A percentile compares a stretch with the other conserved stretches of the same genome.
Evolutionary conservation across 2,329 filamentous ascomycete genomes (phyloP).

Genomic region (Colletotrichum sp.): DNA sequence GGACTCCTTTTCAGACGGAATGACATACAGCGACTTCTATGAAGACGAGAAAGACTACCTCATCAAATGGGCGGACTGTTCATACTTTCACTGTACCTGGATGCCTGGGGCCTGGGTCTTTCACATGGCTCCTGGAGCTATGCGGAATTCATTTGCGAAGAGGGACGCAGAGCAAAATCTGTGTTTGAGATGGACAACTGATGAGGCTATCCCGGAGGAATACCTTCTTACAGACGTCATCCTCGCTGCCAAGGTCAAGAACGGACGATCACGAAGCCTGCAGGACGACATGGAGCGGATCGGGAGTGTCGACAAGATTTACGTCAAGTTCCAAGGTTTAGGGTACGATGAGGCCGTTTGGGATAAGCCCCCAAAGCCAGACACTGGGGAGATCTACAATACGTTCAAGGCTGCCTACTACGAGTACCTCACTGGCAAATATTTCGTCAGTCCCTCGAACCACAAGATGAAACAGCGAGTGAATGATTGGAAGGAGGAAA

Average conservation of each 20-base stretch:
- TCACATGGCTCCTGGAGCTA: slow-evolving; percentile 66
- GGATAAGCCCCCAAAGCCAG: slow-evolving; percentile 77
- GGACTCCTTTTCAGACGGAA: slow-evolving; percentile 56
- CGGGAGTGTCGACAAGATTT: slow-evolving; percentile 73
- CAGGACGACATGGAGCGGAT: slow-evolving; percentile 76
- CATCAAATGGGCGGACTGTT: slow-evolving; percentile 82
- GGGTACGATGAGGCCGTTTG: slow-evolving; percentile 91
- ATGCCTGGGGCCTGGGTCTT: slow-evolving; percentile 89
- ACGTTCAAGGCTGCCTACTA: slow-evolving; percentile 85
- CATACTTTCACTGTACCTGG: slow-evolving; percentile 86
- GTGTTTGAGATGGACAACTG: slow-evolving; percentile 67
- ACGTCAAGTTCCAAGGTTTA: slow-evolving; percentile 92
- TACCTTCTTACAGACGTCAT: slow-evolving; percentile 87
- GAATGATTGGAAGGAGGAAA: slow-evolving; percentile 65
- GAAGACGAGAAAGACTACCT: slow-evolving; percentile 87
- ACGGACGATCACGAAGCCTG: neutral
- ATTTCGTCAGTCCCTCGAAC: slow-evolving; percentile 65
- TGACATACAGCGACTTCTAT: slow-evolving; percentile 57
- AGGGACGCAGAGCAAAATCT: slow-evolving; percentile 59
- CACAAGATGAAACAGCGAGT: slow-evolving; percentile 71
- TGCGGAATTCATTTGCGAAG: slow-evolving; percentile 79
- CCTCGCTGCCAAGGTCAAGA: slow-evolving; percentile 66
- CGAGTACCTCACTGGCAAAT: slow-evolving; percentile 82
- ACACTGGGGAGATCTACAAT: slow-evolving; percentile 70
- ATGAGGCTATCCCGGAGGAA: slow-evolving; percentile 87